Percentiles rank a stretch among this genome's conserved stretches.
phyloP scores from a whole-genome alignment of 345 rosid genomes.

The Arabidopsis suecica region DNA sequence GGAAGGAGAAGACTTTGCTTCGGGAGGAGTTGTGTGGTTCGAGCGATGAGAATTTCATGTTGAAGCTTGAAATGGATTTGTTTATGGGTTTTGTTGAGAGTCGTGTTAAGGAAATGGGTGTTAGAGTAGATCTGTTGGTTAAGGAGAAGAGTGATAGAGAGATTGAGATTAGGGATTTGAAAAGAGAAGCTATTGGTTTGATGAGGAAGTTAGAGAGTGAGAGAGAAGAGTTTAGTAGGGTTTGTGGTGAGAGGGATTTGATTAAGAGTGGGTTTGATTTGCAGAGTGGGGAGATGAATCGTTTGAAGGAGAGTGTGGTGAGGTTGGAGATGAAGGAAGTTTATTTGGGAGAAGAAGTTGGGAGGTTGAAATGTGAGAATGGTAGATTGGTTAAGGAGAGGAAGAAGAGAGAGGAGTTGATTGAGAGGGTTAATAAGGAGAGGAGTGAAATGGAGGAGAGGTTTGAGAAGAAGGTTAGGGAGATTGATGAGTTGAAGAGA shows the following conservation, averaged over 20 bases:
- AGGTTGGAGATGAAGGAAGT: conserved; percentile 49
- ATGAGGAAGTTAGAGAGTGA: conserved; percentile 49
- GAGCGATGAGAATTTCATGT: conserved; percentile 49
- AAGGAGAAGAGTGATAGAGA: conserved; percentile 53
- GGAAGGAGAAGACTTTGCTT: conserved; percentile 43
- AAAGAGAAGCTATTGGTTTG: conserved; percentile 49
- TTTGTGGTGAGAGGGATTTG: conserved; percentile 58
- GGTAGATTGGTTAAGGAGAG: conserved; percentile 48
- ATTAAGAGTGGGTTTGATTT: conserved; percentile 47
- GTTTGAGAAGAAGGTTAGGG: conserved; percentile 43
- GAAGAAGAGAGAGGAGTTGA: conserved; percentile 40
- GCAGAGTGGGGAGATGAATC: conserved; percentile 47
- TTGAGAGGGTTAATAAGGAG: conserved; percentile 41
- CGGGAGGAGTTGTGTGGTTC: conserved; percentile 46
- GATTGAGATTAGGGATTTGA: conserved; percentile 52
- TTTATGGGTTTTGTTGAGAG: conserved; percentile 53
- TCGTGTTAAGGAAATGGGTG: conserved; percentile 51
- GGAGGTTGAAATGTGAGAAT: conserved; percentile 43
- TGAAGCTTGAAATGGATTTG: conserved; percentile 60
- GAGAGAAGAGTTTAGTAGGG: conserved; percentile 44
- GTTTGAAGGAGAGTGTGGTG: conserved; percentile 50
- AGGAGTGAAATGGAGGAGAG: conserved; percentile 48
- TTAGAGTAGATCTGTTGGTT: conserved; percentile 41
- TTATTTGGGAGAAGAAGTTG: conserved; percentile 50
- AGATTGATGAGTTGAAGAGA: conserved; percentile 48